Percentiles rank a stretch among this genome's conserved stretches.
These are phyloP conservation scores for Backusella parvicylindrica DNA, from an alignment of 192 early-diverging fungal species.

Conservation along the genomic window DNA sequence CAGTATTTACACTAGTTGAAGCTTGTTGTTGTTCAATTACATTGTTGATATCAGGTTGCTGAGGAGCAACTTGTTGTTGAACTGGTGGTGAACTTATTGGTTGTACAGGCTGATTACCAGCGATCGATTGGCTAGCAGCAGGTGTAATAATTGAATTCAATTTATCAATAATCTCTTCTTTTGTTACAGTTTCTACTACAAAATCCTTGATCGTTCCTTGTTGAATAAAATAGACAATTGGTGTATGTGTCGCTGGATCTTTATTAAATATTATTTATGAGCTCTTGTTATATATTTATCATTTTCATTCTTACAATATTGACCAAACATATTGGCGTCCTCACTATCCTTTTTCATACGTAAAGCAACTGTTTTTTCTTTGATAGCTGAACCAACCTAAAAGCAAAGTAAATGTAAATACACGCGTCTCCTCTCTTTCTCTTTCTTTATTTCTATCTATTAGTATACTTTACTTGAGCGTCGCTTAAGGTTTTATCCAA, in stretches of 20 bases:
- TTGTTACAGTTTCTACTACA: conserved; percentile 8
- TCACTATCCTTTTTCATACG: conserved; percentile 16
- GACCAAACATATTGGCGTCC: conserved; percentile 26
- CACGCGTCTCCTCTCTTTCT: background rate
- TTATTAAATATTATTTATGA: background rate
- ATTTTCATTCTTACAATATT: conserved; percentile 21
- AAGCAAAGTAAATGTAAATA: background rate
- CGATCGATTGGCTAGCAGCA: background rate
- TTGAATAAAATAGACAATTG: conserved; percentile 27
- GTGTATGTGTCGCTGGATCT: conserved; percentile 17
- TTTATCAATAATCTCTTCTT: conserved; percentile 1
- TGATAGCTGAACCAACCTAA: conserved; percentile 3
- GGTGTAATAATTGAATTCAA: background rate
- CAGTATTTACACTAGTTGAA: background rate
- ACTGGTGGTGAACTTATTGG: background rate
- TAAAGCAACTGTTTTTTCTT: conserved; percentile 11
- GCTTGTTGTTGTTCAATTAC: background rate
- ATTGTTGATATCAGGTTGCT: background rate
- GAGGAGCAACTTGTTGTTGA: background rate
- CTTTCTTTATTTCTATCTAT: background rate
- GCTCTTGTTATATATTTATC: background rate
- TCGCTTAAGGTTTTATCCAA: background rate
- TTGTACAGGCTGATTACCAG: background rate
- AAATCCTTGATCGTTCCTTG: conserved; percentile 28
- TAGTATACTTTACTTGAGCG: background rate